A percentile compares a stretch with the other conserved stretches of the same genome.
phyloP scores from a whole-genome alignment of 2,329 filamentous ascomycete species.

The Penicillium italicum region DNA sequence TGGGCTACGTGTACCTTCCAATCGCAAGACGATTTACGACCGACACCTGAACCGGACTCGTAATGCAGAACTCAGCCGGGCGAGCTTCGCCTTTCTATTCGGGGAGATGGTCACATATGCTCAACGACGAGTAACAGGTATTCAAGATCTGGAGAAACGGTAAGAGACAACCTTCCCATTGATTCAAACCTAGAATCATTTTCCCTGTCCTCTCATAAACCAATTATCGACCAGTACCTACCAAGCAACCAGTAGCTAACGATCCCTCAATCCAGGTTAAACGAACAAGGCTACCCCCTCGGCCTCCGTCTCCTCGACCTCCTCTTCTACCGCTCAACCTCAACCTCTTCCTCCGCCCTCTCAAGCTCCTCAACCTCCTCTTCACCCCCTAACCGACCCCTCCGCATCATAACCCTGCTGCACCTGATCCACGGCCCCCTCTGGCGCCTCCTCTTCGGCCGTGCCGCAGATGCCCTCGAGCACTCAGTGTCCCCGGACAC shows the following conservation, averaged over 20 bases:
- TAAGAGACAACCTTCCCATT: slow-evolving; percentile 44
- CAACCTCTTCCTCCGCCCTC: slow-evolving; percentile 77
- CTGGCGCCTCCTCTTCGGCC: slow-evolving; percentile 88
- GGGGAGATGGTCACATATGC: slow-evolving; percentile 96
- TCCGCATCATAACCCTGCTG: slow-evolving; percentile 83
- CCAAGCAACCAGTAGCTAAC: not conserved
- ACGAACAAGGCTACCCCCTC: slow-evolving; percentile 87
- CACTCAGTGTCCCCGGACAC: slow-evolving; percentile 77
- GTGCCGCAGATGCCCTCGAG: slow-evolving; percentile 88
- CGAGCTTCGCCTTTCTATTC: slow-evolving; percentile 94
- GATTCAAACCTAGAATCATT: not conserved
- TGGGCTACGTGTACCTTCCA: slow-evolving; percentile 80
- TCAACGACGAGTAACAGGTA: slow-evolving; percentile 82
- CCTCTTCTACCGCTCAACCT: slow-evolving; percentile 79
- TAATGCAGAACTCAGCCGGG: slow-evolving; percentile 82
- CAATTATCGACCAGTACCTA: not conserved
- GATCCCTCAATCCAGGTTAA: slow-evolving; percentile 57
- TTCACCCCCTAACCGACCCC: slow-evolving; percentile 70
- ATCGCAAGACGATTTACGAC: slow-evolving; percentile 97
- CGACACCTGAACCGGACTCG: slow-evolving; percentile 86
- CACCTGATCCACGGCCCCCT: slow-evolving; percentile 92
- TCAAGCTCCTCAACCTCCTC: slow-evolving; percentile 71
- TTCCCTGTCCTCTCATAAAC: not conserved
- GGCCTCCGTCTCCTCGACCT: slow-evolving; percentile 94
- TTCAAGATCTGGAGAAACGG: slow-evolving; percentile 90